A percentile compares a stretch with the other conserved stretches of the same genome.
Evolutionary conservation across 495 filamentous ascomycete species (phyloP).

Genomic region (Lasiosphaeris hirsuta): DNA sequence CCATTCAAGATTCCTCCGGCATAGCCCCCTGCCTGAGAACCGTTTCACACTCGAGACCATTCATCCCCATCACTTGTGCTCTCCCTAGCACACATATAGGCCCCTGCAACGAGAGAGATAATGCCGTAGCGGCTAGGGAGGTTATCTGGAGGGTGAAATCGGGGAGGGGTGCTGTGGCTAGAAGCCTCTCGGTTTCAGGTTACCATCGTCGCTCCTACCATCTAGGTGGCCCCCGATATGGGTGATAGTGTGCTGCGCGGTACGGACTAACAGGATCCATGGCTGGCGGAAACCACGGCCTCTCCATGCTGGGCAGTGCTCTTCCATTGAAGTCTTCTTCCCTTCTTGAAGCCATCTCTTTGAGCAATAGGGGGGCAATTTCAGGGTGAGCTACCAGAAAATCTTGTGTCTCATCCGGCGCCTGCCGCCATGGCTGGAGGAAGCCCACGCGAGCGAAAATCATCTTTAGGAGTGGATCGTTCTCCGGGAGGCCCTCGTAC

Average conservation of each 20-base stretch:
- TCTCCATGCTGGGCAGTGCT: constrained; percentile 40
- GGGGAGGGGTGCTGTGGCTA: too few relatives aligned
- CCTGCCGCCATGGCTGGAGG: constrained; percentile 37
- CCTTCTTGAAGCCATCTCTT: constrained; percentile 40
- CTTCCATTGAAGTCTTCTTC: constrained; percentile 36
- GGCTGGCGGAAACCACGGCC: constrained; percentile 17
- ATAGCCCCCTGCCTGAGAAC: too few relatives aligned
- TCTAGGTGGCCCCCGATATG: constrained; percentile 10
- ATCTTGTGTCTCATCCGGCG: constrained; percentile 30
- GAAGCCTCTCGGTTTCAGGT: too few relatives aligned
- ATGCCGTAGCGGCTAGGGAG: too few relatives aligned
- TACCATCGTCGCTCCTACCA: constrained; percentile 2
- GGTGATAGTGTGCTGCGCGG: constrained; percentile 10
- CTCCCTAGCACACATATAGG: too few relatives aligned
- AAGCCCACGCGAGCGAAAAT: constrained; percentile 45
- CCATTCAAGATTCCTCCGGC: too few relatives aligned
- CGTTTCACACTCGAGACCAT: too few relatives aligned
- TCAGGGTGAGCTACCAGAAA: constrained; percentile 40
- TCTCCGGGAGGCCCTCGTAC: constrained; percentile 37
- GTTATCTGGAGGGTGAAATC: too few relatives aligned
- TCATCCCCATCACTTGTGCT: too few relatives aligned
- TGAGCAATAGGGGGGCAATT: constrained; percentile 36
- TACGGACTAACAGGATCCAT: constrained; percentile 10
- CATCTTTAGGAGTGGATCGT: constrained; percentile 40
- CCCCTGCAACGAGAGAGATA: too few relatives aligned